Conservation (phyloP, 73 alveolate species). For the Loxodes magnus region DNA sequence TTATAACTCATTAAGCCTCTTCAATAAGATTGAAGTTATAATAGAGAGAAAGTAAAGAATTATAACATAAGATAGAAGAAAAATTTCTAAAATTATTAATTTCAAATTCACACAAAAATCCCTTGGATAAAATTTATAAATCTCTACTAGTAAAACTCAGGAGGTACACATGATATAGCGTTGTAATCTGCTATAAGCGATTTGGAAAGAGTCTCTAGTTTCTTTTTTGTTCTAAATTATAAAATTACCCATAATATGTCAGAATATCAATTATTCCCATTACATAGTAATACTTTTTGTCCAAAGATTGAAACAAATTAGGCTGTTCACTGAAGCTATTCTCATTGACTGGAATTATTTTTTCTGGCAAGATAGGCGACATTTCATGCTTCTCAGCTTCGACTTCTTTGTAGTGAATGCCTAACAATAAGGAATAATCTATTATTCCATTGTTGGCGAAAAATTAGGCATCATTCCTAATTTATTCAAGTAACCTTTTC, state of each 20-base stretch:
- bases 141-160: constrained; percentile 48
- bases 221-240: constrained; percentile 48
- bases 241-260: constrained; percentile 34
- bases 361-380: not conserved
- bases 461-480: constrained; percentile 72
- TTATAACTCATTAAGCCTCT: too few relatives aligned
- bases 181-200: constrained; percentile 49
- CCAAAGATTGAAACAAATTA: constrained; percentile 9
- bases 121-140: constrained; percentile 41
- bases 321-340: too few relatives aligned
- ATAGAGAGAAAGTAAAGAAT: too few relatives aligned
- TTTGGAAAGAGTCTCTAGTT: constrained; percentile 73
- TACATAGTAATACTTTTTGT: constrained; percentile 24
- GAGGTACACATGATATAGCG: constrained; percentile 62
- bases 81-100: too few relatives aligned
- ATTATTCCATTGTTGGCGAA: constrained; percentile 62
- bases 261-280: constrained; percentile 72
- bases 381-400: not conserved
- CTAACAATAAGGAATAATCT: constrained; percentile 82
- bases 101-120: not conserved
- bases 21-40: too few relatives aligned
- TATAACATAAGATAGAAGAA: too few relatives aligned
- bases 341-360: constrained; percentile 13
- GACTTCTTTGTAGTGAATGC: constrained; percentile 45
- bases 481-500: constrained; percentile 42